phyloP scores from a whole-genome alignment of 257 asterid species.

The Solanum rostratum region DNA sequence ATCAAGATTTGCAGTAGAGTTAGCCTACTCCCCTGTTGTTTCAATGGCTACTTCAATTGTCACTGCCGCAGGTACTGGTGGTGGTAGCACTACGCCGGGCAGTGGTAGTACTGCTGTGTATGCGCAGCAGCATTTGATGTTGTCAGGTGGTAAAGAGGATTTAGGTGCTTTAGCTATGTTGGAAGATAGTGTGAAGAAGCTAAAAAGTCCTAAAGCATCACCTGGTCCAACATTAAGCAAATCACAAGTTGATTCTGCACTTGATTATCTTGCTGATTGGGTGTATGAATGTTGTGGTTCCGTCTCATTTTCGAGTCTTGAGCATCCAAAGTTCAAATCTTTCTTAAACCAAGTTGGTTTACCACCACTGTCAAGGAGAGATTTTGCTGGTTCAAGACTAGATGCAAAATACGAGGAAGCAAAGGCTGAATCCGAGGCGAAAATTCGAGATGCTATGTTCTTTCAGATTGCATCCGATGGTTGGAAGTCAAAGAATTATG shows the following conservation, averaged over 20 bases:
- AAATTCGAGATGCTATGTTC: conserved; percentile 92
- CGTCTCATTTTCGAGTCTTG: conserved; percentile 66
- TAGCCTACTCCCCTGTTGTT: conserved; percentile 38
- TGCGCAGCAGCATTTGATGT: conserved; percentile 38
- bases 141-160: conserved; percentile 95
- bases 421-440: conserved; percentile 64
- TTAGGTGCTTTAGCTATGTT: conserved; percentile 79
- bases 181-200: conserved; percentile 79
- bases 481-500: conserved; percentile 46
- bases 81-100: neutral
- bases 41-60: conserved; percentile 32
- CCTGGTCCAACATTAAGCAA: conserved; percentile 50
- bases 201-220: conserved; percentile 76
- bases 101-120: conserved; percentile 19
- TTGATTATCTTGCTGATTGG: conserved; percentile 80
- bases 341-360: conserved; percentile 74
- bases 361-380: conserved; percentile 53
- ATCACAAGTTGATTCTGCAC: conserved; percentile 58
- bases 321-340: conserved; percentile 84
- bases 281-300: conserved; percentile 87
- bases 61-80: conserved; percentile 19
- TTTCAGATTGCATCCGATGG: conserved; percentile 85
- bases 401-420: conserved; percentile 63
- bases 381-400: conserved; percentile 47
- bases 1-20: conserved; percentile 52